These are phyloP conservation scores for Trichoderma harzianum DNA, from an alignment of 2,329 filamentous ascomycete genomes.

Conservation along the genomic window DNA sequence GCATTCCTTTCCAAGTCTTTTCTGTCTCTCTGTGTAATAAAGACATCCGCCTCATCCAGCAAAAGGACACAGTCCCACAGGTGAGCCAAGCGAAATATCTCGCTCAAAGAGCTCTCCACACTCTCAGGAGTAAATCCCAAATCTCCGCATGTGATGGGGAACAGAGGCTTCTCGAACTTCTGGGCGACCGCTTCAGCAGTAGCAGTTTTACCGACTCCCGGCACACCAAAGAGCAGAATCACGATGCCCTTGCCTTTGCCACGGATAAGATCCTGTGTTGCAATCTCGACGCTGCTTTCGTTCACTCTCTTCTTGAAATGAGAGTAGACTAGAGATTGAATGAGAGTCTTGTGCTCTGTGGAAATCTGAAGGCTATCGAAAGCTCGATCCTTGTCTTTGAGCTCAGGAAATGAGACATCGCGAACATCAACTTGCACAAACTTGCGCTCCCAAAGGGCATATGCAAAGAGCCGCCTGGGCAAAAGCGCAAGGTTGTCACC, in stretches of 20 bases:
- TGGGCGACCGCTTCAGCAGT: conserved; percentile 28
- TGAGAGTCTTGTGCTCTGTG: conserved; percentile 8
- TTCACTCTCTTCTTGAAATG: conserved; percentile 14
- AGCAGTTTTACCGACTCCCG: conserved; percentile 34
- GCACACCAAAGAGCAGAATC: conserved; percentile 32
- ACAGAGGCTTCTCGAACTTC: conserved; percentile 25
- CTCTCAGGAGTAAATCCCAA: conserved; percentile 27
- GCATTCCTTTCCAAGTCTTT: conserved; percentile 29
- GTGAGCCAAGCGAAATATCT: conserved; percentile 25
- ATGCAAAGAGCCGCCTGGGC: conserved; percentile 41
- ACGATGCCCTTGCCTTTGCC: conserved; percentile 35
- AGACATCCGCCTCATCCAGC: conserved; percentile 30
- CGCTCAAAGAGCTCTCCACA: conserved; percentile 34
- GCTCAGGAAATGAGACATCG: conserved; percentile 33
- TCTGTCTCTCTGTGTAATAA: conserved; percentile 25
- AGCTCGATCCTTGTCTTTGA: conserved; percentile 36
- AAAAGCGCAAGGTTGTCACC: conserved; percentile 34
- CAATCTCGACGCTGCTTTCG: conserved; percentile 10
- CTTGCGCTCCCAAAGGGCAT: conserved; percentile 39
- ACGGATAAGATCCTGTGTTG: conserved; percentile 39
- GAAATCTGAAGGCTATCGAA: conserved; percentile 9
- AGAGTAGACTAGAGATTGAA: conserved; percentile 14
- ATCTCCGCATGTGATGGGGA: conserved; percentile 28
- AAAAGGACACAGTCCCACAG: conserved; percentile 29
- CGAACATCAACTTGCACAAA: conserved; percentile 38